A percentile compares a stretch with the other conserved stretches of the same genome.
Conservation (phyloP, 2,329 filamentous ascomycete species). For the Xylaria sp. region DNA sequence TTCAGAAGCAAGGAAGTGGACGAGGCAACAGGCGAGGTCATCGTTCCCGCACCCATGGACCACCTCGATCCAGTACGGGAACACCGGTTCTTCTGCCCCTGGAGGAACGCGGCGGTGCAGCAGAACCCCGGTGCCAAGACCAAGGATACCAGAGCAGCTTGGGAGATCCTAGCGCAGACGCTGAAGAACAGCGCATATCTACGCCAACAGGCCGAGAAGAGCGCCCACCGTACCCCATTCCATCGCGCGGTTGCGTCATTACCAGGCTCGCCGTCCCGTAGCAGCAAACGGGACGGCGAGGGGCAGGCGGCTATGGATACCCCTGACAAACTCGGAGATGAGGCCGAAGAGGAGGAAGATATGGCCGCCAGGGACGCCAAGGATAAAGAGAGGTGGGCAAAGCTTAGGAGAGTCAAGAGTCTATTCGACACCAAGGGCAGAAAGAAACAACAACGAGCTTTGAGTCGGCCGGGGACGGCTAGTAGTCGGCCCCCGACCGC, state of each 20-base stretch:
- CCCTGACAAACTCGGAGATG: constrained; percentile 43
- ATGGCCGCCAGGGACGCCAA: constrained; percentile 64
- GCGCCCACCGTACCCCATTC: constrained; percentile 46
- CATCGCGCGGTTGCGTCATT: constrained; percentile 47
- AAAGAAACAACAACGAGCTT: constrained; percentile 61
- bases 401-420: constrained; percentile 76
- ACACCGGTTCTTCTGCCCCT: constrained; percentile 87
- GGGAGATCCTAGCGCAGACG: constrained; percentile 65
- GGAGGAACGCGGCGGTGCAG: constrained; percentile 75
- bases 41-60: constrained; percentile 71
- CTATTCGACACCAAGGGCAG: constrained; percentile 73
- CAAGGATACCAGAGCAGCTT: constrained; percentile 60
- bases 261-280: constrained; percentile 44
- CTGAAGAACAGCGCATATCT: constrained; percentile 70
- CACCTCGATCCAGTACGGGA: constrained; percentile 76
- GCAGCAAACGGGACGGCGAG: constrained; percentile 35
- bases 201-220: constrained; percentile 51
- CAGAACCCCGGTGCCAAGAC: constrained; percentile 58
- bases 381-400: constrained; percentile 79
- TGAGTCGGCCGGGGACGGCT: constrained; percentile 57
- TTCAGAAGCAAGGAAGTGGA: constrained; percentile 81
- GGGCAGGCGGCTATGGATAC: constrained; percentile 40
- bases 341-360: constrained; percentile 62
- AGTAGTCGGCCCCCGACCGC: constrained; percentile 45
- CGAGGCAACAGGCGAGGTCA: constrained; percentile 60